A percentile compares a stretch with the other conserved stretches of the same genome.
Evolutionary conservation across 2,329 filamentous ascomycete species (phyloP).

Genomic region (Pseudonectria buxi): DNA sequence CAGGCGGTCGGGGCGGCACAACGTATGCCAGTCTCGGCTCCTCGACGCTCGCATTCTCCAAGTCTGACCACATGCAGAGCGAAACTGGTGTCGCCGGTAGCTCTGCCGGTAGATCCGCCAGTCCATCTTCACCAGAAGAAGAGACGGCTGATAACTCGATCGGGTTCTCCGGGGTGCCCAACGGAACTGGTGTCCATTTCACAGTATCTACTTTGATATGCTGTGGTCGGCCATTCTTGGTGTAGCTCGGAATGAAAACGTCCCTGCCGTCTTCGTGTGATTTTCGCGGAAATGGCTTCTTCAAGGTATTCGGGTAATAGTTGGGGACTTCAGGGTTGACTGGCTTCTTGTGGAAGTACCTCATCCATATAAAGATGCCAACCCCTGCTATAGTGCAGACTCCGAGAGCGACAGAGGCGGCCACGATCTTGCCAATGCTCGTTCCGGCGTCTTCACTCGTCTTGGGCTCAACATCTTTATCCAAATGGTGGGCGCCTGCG

Average conservation of each 20-base stretch:
- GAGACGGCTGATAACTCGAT: neutral
- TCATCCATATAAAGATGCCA: slow-evolving; percentile 20
- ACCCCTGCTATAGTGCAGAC: slow-evolving; percentile 16
- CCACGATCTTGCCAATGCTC: slow-evolving; percentile 11
- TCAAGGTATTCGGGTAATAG: neutral
- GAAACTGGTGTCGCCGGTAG: slow-evolving; percentile 22
- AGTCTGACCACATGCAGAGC: slow-evolving; percentile 20
- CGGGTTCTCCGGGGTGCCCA: too few species aligned
- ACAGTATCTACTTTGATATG: too few species aligned
- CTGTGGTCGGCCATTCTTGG: too few species aligned
- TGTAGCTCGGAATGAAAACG: too few species aligned
- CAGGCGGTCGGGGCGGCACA: slow-evolving; percentile 10
- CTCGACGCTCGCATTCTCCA: slow-evolving; percentile 19
- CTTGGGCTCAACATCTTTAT: too few species aligned
- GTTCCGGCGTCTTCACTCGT: slow-evolving; percentile 2
- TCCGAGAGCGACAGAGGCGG: slow-evolving; percentile 15
- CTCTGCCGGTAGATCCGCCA: slow-evolving; percentile 21
- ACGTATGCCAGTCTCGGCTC: slow-evolving; percentile 22
- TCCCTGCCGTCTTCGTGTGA: too few species aligned
- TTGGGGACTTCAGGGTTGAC: slow-evolving; percentile 2
- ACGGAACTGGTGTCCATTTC: too few species aligned
- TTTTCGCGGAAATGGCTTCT: too few species aligned
- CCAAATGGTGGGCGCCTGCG: too few species aligned
- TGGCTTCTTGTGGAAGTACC: slow-evolving; percentile 17
- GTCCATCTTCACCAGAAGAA: slow-evolving; percentile 3